Base-by-base conservation (phyloP, 805 yeast genomes). In the Yamadazyma paraphyllophila region DNA sequence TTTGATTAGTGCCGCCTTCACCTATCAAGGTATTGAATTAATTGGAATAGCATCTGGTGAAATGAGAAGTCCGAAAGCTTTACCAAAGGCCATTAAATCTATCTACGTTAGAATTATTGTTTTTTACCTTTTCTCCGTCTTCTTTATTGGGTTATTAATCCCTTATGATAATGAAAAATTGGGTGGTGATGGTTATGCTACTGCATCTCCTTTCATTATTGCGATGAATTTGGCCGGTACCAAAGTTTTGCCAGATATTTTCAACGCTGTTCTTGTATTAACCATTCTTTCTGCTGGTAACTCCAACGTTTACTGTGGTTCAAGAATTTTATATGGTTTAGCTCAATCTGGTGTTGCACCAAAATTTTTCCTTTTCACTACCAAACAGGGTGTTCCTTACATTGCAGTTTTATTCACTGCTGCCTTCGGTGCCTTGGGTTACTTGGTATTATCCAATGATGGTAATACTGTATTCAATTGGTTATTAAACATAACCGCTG, bases 271-370 rank as follows among this genome's bases (percentile, higher is more conserved):
- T 43, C 80, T 85, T 49, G 60, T 85, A 39, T 53, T 76, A 16
- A 82, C 91, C 13, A 78, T 85, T 46, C 74, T 83, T 40, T 84
- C 91, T n/a, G 90, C 92, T 24, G 92, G 83, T 60, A 85, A 85
- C 67, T 83, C 90, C 11, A 82, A 83, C 59, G 73, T 85, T 26
- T 84, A 85, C 64, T 80, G 82, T 53, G 84, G 88, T 35, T 83
- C 90, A 2, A 72, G 94, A 66, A 71, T 82, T 36, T 61, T 85
- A 41, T 83, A 75, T 58, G 80, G 83, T n/a, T 69, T 85, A 60
- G 82, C 87, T n/a, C 72, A 74, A 52, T 74, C 76, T 42, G 72
- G 73, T 7, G 67, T 76, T 42, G 87, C 87, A 2, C 88, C 88
- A 29, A 71, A 64, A 48, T 53, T 75, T 44, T 79, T 83, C 55